Evolutionary conservation across 2,329 filamentous ascomycete genomes (phyloP), one percentile per base, ranked within the genome.

Genomic region (Sarocladium kiliense): DNA sequence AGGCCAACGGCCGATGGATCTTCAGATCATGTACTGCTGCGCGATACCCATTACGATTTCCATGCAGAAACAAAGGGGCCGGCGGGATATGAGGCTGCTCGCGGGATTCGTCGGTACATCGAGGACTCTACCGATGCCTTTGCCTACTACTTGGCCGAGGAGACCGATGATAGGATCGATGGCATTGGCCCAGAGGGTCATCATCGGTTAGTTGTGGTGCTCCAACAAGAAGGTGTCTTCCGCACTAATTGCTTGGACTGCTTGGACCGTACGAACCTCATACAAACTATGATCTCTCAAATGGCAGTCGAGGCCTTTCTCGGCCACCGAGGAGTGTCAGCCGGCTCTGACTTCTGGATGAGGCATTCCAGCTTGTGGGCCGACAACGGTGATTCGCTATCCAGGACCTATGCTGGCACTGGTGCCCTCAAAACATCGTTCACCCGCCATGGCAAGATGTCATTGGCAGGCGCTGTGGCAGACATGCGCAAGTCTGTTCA

Each of bases 241-340:
- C 82, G 93, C 58, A 96, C 92, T 3, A 99, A 99, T 64, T 99
- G 94, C 68, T 77, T 99, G 25, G 94, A 99, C 69, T 99, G 94
- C 67, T 76, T 99, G 42, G 94, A 99, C 68, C 85, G 94, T 57
- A 99, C 94, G 7, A 99, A 99, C 66, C 77, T 97, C 26, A 91
- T 99, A 26, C 94, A 99, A 72, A 96, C 92, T 0, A 89, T 97
- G 60, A 89, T 99, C 63, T 97, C 92, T 56, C 88, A 91, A 64
- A 92, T 97, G 88, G 91, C 91, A 0, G 78, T 97, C 19, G 91
- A 96, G 67, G 78, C 86, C 0, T 97, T 97, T 63, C 74, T 99
- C 3, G 73, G 74, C 14, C 91, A 96, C 61, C 80, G 87, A 58
- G 81, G 79, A 25, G 84, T 90, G 60, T 79, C 77, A 58, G 86